A percentile compares a stretch with the other conserved stretches of the same genome.
These are phyloP conservation scores for Cryoendolithus antarcticus DNA, from an alignment of 2,329 filamentous ascomycete genomes.

Conservation along the genomic window DNA sequence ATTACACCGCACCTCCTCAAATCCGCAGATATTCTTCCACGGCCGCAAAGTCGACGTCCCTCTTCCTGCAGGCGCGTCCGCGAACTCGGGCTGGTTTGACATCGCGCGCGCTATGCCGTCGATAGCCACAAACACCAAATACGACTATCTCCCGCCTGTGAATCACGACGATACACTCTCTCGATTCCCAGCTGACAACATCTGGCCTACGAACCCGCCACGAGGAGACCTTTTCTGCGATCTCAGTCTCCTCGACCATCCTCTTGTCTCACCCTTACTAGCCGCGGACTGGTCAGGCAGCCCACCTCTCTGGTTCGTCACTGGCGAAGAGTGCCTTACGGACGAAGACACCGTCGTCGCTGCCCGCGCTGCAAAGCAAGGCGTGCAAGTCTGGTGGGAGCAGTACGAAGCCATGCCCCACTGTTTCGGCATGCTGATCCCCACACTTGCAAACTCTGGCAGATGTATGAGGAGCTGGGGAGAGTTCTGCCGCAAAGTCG, in stretches of 20 bases:
- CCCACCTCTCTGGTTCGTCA: constrained; percentile 56
- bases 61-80: constrained; percentile 52
- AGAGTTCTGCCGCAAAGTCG: constrained; percentile 16
- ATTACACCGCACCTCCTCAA: constrained; percentile 37
- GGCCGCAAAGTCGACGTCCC: constrained; percentile 46
- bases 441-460: constrained; percentile 17
- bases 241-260: constrained; percentile 42
- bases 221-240: constrained; percentile 38
- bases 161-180: constrained; percentile 17
- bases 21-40: constrained; percentile 46
- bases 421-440: constrained; percentile 42
- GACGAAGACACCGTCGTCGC: constrained; percentile 56
- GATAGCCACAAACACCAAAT: constrained; percentile 39
- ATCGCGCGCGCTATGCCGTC: constrained; percentile 51
- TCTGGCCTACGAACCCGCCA: constrained; percentile 35
- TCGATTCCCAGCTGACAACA: constrained; percentile 35
- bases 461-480: constrained; percentile 27
- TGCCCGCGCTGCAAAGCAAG: constrained; percentile 41
- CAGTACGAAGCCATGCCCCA: constrained; percentile 76
- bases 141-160: constrained; percentile 50
- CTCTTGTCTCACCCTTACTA: constrained; percentile 53
- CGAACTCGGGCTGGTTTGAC: constrained; percentile 61
- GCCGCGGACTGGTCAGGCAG: constrained; percentile 45
- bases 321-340: constrained; percentile 59
- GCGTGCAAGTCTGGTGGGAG: constrained; percentile 51